phyloP scores from a whole-genome alignment of 2,329 filamentous ascomycete genomes.

The Scortechinia acanthostroma region DNA sequence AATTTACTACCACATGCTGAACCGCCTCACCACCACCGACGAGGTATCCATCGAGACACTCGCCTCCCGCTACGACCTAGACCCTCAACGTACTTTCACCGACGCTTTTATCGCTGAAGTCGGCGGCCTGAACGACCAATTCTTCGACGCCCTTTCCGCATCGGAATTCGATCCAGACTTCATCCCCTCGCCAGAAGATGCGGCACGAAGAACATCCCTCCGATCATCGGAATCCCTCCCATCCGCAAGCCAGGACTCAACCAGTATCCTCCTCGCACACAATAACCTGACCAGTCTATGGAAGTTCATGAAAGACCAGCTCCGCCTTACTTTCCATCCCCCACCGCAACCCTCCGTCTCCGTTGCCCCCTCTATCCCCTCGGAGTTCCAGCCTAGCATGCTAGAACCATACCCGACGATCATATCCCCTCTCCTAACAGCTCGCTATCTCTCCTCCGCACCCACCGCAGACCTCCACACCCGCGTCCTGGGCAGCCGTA shows the following conservation, averaged over 20 bases:
- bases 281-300: neutral
- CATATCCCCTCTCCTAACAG: neutral
- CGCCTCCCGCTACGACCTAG: neutral
- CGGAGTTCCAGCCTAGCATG: neutral
- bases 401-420: neutral
- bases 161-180: neutral
- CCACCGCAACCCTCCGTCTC: neutral
- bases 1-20: conserved; percentile 1
- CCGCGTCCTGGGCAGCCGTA: neutral
- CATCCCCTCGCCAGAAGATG: neutral
- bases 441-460: neutral
- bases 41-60: neutral
- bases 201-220: neutral
- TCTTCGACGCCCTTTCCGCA: neutral
- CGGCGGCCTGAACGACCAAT: neutral
- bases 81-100: neutral
- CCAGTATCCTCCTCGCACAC: neutral
- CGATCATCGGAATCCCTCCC: neutral
- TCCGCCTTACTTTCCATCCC: neutral
- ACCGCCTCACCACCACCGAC: neutral
- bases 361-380: neutral
- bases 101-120: neutral
- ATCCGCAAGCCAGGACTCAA: neutral
- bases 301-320: neutral
- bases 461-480: neutral